These are phyloP conservation scores for Cavenderia fasciculata DNA, from an alignment of 78 protist species.

Conservation along the genomic window DNA sequence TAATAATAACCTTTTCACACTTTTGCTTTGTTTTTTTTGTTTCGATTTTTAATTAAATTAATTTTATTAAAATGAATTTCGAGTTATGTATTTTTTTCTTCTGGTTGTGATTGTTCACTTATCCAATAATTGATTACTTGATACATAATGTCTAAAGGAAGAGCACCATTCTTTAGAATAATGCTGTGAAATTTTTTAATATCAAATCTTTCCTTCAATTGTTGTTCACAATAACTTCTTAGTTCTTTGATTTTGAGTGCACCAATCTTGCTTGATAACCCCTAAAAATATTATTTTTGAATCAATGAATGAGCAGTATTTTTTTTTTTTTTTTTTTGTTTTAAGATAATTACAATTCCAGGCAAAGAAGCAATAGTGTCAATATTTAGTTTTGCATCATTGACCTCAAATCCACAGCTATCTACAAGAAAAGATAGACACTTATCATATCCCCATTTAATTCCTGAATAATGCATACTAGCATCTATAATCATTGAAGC, in stretches of 20 bases:
- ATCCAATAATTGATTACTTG: conserved; percentile 52
- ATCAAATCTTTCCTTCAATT: conserved; percentile 1
- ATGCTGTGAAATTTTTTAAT: conserved; percentile 35
- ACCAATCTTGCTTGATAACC: conserved; percentile 28
- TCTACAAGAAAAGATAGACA: neutral
- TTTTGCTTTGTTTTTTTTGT: too few species aligned
- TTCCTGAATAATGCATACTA: conserved; percentile 36
- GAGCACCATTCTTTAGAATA: conserved; percentile 23
- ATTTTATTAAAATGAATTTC: too few species aligned
- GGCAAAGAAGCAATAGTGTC: conserved; percentile 8
- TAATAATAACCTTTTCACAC: too few species aligned
- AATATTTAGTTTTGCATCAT: neutral
- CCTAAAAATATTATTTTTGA: too few species aligned
- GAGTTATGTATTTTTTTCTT: too few species aligned
- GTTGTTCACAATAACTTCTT: conserved; percentile 8
- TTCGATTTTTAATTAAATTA: too few species aligned
- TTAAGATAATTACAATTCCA: too few species aligned
- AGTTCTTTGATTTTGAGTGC: conserved; percentile 22
- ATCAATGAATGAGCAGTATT: too few species aligned
- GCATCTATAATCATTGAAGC: conserved; percentile 3
- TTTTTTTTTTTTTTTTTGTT: too few species aligned
- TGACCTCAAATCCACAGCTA: neutral
- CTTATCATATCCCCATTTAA: conserved; percentile 31
- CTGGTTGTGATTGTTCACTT: neutral
- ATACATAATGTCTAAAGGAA: conserved; percentile 23